Evolutionary conservation across 225 moss, liverwort and hornwort species (phyloP).

Genomic region (Anthoceros angustus): DNA sequence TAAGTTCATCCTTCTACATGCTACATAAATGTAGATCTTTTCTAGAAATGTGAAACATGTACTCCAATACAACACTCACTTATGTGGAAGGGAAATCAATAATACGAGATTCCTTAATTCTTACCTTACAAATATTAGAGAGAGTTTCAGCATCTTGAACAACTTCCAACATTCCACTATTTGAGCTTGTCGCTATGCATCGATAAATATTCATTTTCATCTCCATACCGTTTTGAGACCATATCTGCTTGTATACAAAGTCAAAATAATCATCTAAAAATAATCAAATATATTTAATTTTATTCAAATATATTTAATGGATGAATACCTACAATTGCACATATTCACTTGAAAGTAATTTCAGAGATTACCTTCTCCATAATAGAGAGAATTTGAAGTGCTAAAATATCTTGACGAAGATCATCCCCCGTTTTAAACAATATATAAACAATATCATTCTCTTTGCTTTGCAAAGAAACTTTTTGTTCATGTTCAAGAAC

Average conservation of each 20-base stretch:
- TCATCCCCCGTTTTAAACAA: conserved; percentile 12
- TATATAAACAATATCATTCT: background rate
- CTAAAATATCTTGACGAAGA: conserved; percentile 10
- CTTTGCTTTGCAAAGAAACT: background rate
- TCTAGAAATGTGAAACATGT: too few relatives aligned
- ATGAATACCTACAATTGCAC: too few relatives aligned
- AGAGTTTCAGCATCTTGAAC: conserved; percentile 8
- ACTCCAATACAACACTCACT: too few relatives aligned
- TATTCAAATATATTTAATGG: too few relatives aligned
- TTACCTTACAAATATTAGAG: conserved; percentile 11
- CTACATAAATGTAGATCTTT: background rate
- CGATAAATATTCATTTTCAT: conserved; percentile 8
- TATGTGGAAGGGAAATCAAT: too few relatives aligned
- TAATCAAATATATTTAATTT: too few relatives aligned
- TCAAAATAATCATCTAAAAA: background rate
- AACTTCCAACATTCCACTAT: conserved; percentile 12
- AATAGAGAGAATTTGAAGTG: conserved; percentile 6
- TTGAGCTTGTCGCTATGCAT: conserved; percentile 8
- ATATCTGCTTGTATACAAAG: conserved; percentile 5
- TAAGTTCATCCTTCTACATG: background rate
- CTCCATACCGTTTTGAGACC: conserved; percentile 7
- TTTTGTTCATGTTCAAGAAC: background rate
- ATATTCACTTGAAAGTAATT: background rate
- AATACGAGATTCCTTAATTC: too few relatives aligned
- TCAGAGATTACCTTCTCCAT: conserved; percentile 5